Base-by-base conservation (phyloP, 306 rosid species). In the Pterocarpus macrocarpus region DNA sequence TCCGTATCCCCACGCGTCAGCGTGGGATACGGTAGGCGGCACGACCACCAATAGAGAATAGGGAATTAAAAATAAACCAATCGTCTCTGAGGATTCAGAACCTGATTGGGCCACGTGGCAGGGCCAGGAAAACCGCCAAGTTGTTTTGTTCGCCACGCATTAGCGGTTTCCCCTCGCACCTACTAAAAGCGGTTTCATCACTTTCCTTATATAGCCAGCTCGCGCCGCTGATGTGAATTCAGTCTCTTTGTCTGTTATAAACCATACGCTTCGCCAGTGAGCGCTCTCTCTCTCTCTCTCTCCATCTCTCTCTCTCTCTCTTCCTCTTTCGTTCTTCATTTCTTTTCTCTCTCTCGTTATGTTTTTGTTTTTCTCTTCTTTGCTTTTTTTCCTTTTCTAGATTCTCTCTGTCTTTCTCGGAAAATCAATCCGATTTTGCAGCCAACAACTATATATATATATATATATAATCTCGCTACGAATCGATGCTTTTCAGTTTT, bases 131-230 rank as follows among this genome's bases (percentile, higher is more conserved):
- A 83, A 80, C 93, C 84, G 39, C 41, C 8, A 13, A 2, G 71
- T 43, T 80, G 89, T 87, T 85, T 87, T 79, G 1, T 0, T 34
- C 65, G 8, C 8, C 32, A 22, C 74, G 2, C 13, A 81, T 59
- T 14, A 11, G 88, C 38, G 79, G 88, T 85, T 90, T 89, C 15
- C 36, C 16, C 8, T 44, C 15, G 16, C 74, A 57, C 81, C 71
- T 39, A 16, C 57, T 33, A 17, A 80, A 72, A 77, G 76, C 64
- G 59, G 86, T 67, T 53, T 84, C 83, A 17, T 76, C 83, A 79
- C 92, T 86, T 94, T 92, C 97, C 98, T 82, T 89, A 88, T 86
- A 87, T 90, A 89, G 97, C 66, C 77, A 74, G 39, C 63, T 65
- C 71, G 12, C 65, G 64, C 83, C 8, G 74, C 82, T 81, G 76